Evolutionary conservation across 352 stramenopile species (phyloP), one percentile per base, ranked within the genome.

Genomic region (Elongisporangium anandrum): DNA sequence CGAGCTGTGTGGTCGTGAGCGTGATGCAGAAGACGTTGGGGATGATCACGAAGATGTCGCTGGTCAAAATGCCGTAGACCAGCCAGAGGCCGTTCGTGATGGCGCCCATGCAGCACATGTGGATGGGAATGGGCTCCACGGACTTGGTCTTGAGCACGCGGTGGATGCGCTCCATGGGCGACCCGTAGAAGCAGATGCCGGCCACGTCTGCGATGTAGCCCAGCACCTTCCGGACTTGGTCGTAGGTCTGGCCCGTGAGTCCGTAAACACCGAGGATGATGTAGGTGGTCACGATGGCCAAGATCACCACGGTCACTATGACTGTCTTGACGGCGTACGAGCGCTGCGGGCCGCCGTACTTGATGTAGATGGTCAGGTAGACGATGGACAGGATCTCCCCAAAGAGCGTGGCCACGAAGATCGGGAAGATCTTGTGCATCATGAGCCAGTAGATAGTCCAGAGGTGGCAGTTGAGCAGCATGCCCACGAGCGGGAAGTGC

Each of bases 91-190:
- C 60, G 58, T 79, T 83, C 66, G 81, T 87, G 50, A 73, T 57
- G 1, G 70, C 60, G 23, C 69, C 72, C 23, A 72, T 70, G 45
- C 78, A 47, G 15, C 82, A 69, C 65, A 88, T 76, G 52, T 78
- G 63, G 51, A 88, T 72, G 38, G 78, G 75, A 52, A 87, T 73
- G 66, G 80, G 85, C 16, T 73, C 64, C 19, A 59, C 75, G 16
- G 65, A 82, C 52, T 73, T 72, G 60, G 72, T 53, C 48, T 69
- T 69, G 38, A 79, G 61, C 26, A 81, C 73, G 20, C 72, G 70
- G 23, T 63, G 65, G 23, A 82, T 54, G 39, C 70, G 75, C 66
- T 79, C 73, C 63, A 79, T 67, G 0, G 70, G 70, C 1, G 70
- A 64, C 4, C 64, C 73, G 55, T 81, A 81, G 48, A 81, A 54